Evolutionary conservation across 208 protist genomes (phyloP), one percentile per base, ranked within the genome.

Genomic region (Lotmaria passim): DNA sequence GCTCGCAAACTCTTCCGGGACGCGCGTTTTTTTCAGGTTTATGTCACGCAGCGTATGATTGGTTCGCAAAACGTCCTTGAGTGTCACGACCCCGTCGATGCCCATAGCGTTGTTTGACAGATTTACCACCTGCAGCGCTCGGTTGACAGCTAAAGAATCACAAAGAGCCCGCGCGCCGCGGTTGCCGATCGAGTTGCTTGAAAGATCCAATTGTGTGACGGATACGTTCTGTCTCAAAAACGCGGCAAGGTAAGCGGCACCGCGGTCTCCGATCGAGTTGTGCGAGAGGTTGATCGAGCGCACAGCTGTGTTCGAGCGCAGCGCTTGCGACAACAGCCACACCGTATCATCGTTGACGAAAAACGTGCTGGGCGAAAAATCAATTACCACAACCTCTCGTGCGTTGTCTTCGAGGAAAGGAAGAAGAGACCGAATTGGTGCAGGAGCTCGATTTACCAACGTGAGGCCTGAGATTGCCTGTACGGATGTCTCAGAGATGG

Each of bases 181-280:
- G 66, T 94, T 93, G 19, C 84, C 83, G 36, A 97, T 87, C 19
- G 78, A 79, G 73, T 95, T 96, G 26, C 78, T 76, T 23, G 77
- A 50, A 2, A 98, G 66, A 31, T 84, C 73, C 28, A 97, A 26
- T 5, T 81, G 26, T 0, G 31, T 64, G 15, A 98, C 33, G 19
- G 80, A 80, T 24, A 24, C 26, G 75, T 96, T 97, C 17, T 31
- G 61, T 34, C 79, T 67, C n/a, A 98, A 61, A 33, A 90, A 73
- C 23, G 93, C 82, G 0, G 92, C 74, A 14, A 98, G 62, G 69
- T 67, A 86, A 23, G 60, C 26, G 0, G 81, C 84, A 15, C 92
- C 94, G 17, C 75, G 70, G 53, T 96, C 93, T 34, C 90, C 89
- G 48, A 97, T 80, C 41, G 83, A 60, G 79, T 95, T 97, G 82